Evolutionary conservation across 1,139 yeast species (phyloP).

Genomic region (Protomyces gravidus): DNA sequence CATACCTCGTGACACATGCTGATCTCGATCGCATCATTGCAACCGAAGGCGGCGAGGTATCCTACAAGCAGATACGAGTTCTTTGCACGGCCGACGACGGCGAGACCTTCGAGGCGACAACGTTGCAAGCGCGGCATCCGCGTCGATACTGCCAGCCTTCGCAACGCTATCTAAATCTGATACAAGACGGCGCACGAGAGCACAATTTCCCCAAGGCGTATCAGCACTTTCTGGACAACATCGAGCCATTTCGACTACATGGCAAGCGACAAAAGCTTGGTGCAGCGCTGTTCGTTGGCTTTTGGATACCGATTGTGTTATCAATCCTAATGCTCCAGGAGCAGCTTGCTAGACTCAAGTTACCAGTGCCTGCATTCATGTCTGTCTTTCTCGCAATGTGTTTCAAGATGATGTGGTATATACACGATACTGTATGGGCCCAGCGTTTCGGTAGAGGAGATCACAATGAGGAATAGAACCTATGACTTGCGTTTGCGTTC

Average conservation of each 20-base stretch:
- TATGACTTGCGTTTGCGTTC: slow-evolving; percentile 3
- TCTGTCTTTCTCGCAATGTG: background rate
- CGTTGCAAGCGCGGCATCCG: slow-evolving; percentile 18
- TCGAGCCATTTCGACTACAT: slow-evolving; percentile 13
- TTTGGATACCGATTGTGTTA: slow-evolving; percentile 22
- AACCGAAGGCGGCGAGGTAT: slow-evolving; percentile 21
- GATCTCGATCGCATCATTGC: slow-evolving; percentile 23
- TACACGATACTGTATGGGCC: slow-evolving; percentile 23
- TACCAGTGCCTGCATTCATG: slow-evolving; percentile 12
- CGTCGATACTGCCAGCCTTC: slow-evolving; percentile 17
- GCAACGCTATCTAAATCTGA: slow-evolving; percentile 15
- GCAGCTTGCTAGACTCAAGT: background rate
- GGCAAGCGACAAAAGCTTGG: slow-evolving; percentile 25
- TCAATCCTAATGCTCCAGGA: slow-evolving; percentile 9
- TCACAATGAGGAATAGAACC: slow-evolving; percentile 4
- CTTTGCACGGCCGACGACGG: slow-evolving; percentile 2
- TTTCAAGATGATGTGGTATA: slow-evolving; percentile 11
- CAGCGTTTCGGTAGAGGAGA: slow-evolving; percentile 21
- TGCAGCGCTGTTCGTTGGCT: slow-evolving; percentile 12
- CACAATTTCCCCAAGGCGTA: slow-evolving; percentile 24
- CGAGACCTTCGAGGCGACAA: slow-evolving; percentile 5
- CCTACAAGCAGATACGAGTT: slow-evolving; percentile 13
- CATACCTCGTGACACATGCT: slow-evolving; percentile 10
- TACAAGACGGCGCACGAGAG: slow-evolving; percentile 24
- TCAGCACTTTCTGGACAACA: slow-evolving; percentile 12